phyloP scores from a whole-genome alignment of 2,329 filamentous ascomycete species.

The Ophiosphaerella narmari region DNA sequence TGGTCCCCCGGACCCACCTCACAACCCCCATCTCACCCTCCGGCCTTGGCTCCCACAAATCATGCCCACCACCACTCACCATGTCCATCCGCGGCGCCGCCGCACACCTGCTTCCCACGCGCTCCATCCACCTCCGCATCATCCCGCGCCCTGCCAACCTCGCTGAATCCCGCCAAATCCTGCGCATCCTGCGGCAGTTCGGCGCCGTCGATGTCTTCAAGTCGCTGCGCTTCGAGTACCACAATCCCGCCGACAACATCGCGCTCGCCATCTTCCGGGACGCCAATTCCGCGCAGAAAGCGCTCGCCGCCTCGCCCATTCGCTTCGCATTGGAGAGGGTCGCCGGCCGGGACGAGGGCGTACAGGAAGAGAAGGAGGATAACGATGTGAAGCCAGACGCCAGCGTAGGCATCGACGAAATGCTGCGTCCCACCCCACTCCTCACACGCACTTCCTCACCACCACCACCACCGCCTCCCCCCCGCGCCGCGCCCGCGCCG shows the following conservation, averaged over 20 bases:
- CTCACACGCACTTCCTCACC: slow-evolving; percentile 14
- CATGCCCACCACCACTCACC: slow-evolving; percentile 2
- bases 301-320: slow-evolving; percentile 52
- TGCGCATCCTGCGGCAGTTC: slow-evolving; percentile 54
- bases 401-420: slow-evolving; percentile 33
- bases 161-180: slow-evolving; percentile 55
- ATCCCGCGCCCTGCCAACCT: slow-evolving; percentile 53
- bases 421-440: slow-evolving; percentile 35
- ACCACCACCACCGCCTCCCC: slow-evolving; percentile 2
- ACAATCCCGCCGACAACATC: slow-evolving; percentile 48
- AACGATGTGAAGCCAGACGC: no score
- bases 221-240: slow-evolving; percentile 49
- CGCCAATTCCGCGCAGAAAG: slow-evolving; percentile 45
- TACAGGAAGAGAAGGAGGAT: no score
- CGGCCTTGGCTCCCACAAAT: background rate
- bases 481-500: background rate
- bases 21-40: background rate
- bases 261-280: slow-evolving; percentile 54
- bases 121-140: slow-evolving; percentile 54
- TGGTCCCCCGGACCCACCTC: slow-evolving; percentile 28
- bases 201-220: slow-evolving; percentile 56
- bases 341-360: background rate
- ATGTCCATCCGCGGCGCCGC: slow-evolving; percentile 38
- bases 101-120: slow-evolving; percentile 36
- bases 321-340: slow-evolving; percentile 51